Evolutionary conservation across 73 alveolate genomes (phyloP).

Genomic region (Paramecium bursaria): DNA sequence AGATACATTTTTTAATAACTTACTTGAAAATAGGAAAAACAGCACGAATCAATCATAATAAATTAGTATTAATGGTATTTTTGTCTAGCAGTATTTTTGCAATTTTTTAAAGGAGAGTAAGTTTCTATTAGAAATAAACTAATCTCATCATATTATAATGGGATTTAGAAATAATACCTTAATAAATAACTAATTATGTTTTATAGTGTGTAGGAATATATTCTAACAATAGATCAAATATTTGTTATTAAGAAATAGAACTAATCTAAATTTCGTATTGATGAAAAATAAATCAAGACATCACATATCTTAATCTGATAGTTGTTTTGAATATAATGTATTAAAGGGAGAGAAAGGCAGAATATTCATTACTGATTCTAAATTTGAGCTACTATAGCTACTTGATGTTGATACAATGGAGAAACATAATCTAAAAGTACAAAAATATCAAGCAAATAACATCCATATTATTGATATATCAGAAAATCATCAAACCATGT

Average conservation of each 20-base stretch:
- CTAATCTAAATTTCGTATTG: slow-evolving; percentile 3
- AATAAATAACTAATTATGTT: slow-evolving; percentile 35
- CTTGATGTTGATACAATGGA: slow-evolving; percentile 21
- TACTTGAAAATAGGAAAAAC: slow-evolving; percentile 22
- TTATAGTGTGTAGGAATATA: slow-evolving; percentile 17
- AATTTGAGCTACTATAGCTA: slow-evolving; percentile 9
- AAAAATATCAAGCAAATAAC: background rate
- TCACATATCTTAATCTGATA: slow-evolving; percentile 33
- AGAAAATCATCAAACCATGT: slow-evolving; percentile 8
- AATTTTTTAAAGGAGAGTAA: slow-evolving; percentile 43
- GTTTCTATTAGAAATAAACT: slow-evolving; percentile 17
- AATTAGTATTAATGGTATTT: background rate
- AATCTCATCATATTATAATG: slow-evolving; percentile 48
- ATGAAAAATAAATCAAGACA: slow-evolving; percentile 51
- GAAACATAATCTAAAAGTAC: slow-evolving; percentile 13
- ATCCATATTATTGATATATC: slow-evolving; percentile 23
- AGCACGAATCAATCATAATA: slow-evolving; percentile 23
- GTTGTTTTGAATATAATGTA: slow-evolving; percentile 34
- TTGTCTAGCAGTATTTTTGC: background rate
- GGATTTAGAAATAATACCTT: slow-evolving; percentile 41
- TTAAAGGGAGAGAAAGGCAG: slow-evolving; percentile 36
- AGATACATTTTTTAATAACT: slow-evolving; percentile 16
- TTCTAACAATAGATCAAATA: slow-evolving; percentile 19
- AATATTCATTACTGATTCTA: slow-evolving; percentile 12
- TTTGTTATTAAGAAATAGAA: slow-evolving; percentile 12